Base-by-base conservation (phyloP, 768 basidiomycete species). In the Scleroderma bovista region DNA sequence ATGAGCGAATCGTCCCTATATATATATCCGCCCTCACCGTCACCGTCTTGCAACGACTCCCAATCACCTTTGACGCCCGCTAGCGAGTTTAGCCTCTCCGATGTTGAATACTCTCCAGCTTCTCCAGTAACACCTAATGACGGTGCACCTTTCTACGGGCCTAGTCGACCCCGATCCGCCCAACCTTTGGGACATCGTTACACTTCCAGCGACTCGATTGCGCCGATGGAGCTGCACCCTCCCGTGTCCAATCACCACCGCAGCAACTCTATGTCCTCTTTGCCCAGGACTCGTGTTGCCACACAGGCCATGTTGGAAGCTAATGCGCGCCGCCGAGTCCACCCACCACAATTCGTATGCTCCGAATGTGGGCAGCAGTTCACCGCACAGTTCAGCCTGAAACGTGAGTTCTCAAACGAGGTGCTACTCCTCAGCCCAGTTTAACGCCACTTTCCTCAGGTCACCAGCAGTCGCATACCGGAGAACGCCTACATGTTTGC, bases 231-330 rank as follows among this genome's bases (percentile, higher is more conserved):
- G 17, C 38, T 37, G 15, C 29, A 50, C 0, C 38, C 38, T 2
- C 48, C 52, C 16, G 0, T 10, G 3, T 19, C 13, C 19, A 43
- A 46, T 4, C 57, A 53, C 49, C 51, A 49, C 2, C 65, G 67
- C 13, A 32, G 49, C 9, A 59, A 53, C 10, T 55, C 62, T 6
- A 24, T 6, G n/a, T 58, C 65, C 0, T 43, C 57, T 4, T 15
- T 23, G 34, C 48, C 33, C n/a, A 45, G 15, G 58, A 52, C 16
- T 53, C 10, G 9, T 52, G 65, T 67, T 3, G 67, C 65, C 1
- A 67, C 63, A 42, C 66, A 56, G 48, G 65, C 65, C 0, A 67
- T 69, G 67, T 55, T 65, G 2, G 61, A 66, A 20, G 65, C 65
- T 0, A 67, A 67, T 20, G 47, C 58, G 44, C 56, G 63, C 1